These are phyloP conservation scores for Myxozyma melibiosi DNA, from an alignment of 805 yeast genomes.

Conservation along the genomic window DNA sequence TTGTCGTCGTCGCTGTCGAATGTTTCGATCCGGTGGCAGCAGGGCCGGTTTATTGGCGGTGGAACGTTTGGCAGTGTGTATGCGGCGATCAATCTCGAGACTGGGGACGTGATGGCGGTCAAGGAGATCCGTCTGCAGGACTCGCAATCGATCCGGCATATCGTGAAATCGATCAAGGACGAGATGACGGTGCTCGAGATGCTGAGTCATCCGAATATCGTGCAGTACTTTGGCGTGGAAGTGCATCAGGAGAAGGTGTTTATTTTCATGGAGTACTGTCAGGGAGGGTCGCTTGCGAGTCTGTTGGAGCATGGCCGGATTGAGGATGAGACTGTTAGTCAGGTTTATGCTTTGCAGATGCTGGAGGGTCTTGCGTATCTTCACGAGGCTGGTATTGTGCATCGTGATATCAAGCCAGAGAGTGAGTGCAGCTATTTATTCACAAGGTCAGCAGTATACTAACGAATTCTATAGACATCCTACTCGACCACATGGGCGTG, in stretches of 20 bases:
- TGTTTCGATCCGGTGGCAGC: slow-evolving; percentile 95
- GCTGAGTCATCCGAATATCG: slow-evolving; percentile 94
- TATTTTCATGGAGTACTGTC: slow-evolving; percentile 96
- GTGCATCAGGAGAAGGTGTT: slow-evolving; percentile 94
- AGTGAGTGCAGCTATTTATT: slow-evolving; percentile 11
- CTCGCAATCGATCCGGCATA: slow-evolving; percentile 75
- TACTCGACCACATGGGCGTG: slow-evolving; percentile 87
- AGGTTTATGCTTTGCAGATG: slow-evolving; percentile 87
- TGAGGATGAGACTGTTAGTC: slow-evolving; percentile 91
- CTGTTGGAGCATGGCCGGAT: slow-evolving; percentile 88
- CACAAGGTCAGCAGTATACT: background rate
- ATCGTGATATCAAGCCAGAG: slow-evolving; percentile 95
- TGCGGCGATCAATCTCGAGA: slow-evolving; percentile 88
- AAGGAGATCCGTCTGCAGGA: slow-evolving; percentile 93
- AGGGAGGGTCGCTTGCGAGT: slow-evolving; percentile 88
- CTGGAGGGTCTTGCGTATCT: slow-evolving; percentile 93
- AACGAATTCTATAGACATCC: slow-evolving; percentile 54
- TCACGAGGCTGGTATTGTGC: slow-evolving; percentile 94
- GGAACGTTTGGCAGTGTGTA: slow-evolving; percentile 95
- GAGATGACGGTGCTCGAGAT: slow-evolving; percentile 96
- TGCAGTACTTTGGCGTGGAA: slow-evolving; percentile 95
- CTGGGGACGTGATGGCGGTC: slow-evolving; percentile 96
- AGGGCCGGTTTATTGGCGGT: slow-evolving; percentile 89
- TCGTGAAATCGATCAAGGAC: slow-evolving; percentile 87
- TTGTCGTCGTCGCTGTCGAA: slow-evolving; percentile 87